Evolutionary conservation across 192 early-diverging fungal genomes (phyloP), one percentile per base, ranked within the genome.

Genomic region (Coemansia sp.): DNA sequence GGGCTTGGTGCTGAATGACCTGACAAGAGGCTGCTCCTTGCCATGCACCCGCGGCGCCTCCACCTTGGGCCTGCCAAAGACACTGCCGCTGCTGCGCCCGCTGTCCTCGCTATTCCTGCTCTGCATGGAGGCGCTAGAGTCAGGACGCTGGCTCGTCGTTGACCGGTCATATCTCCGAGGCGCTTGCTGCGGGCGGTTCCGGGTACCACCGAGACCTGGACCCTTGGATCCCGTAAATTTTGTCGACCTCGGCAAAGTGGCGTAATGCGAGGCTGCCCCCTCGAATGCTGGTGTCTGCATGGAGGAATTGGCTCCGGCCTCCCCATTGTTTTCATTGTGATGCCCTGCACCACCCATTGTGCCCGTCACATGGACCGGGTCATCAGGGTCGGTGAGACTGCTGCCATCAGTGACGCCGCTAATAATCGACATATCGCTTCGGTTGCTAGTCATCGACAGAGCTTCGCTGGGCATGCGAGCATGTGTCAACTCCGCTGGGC

Each of bases 161-260:
- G 57, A 45, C 33, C 61, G 68, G 53, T 62, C 53, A 57, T 65
- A 79, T 56, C 69, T 64, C 39, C 77, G 67, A 5, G 71, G 28
- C 11, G 50, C 50, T 11, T 72, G 65, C 20, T 43, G 64, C 18
- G 55, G 51, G 9, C 77, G 45, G 56, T 72, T 70, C 36, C 77
- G 77, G 11, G 73, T 72, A 1, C 77, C 71, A 34, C 77, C 77
- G 13, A 79, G 65, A 2, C 64, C 56, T 9, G 26, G 56, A 9
- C 8, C 35, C 56, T 14, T 58, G 34, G 35, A 58, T 0, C 56
- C 56, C 1, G 33, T n/a, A 21, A 58, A 58, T 23, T 58, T 58
- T 58, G 56, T 58, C 35, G 56, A 58, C 56, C 56, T 34, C 20
- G 56, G 56, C 31, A 58, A 13, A 5, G 56, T 58, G 34, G 56